A percentile compares a stretch with the other conserved stretches of the same genome.
phyloP scores from a whole-genome alignment of 2,329 filamentous ascomycete genomes.

The Stenocarpella maydis region DNA sequence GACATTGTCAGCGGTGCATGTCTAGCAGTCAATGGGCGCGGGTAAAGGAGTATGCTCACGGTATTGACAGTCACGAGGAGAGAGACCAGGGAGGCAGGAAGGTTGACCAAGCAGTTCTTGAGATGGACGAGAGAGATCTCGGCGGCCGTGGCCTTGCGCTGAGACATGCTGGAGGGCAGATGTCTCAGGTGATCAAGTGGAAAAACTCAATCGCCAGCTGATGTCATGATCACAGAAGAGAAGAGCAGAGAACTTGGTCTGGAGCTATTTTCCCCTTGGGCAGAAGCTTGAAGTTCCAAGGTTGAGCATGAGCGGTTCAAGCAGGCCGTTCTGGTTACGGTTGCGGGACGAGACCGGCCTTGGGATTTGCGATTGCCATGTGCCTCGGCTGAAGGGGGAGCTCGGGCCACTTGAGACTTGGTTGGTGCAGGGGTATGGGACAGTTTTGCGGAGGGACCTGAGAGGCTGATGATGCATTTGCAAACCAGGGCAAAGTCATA shows the following conservation, averaged over 20 bases:
- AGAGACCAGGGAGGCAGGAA: slow-evolving; percentile 84
- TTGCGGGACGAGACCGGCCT: slow-evolving; percentile 11
- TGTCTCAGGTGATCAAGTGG: not conserved
- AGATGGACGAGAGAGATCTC: slow-evolving; percentile 87
- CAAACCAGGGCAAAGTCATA: not conserved
- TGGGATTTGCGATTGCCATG: slow-evolving; percentile 15
- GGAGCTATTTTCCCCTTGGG: not conserved
- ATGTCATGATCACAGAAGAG: not conserved
- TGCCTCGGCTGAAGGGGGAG: slow-evolving; percentile 18
- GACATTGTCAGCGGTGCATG: slow-evolving; percentile 37
- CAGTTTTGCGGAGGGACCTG: not conserved
- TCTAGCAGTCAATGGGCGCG: not conserved
- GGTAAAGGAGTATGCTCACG: slow-evolving; percentile 58
- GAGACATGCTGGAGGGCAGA: slow-evolving; percentile 43
- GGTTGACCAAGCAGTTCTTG: slow-evolving; percentile 94
- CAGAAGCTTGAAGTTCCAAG: not conserved
- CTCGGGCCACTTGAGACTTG: not conserved
- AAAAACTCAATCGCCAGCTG: not conserved
- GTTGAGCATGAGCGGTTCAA: not conserved
- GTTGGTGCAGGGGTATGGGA: not conserved
- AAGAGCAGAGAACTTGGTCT: not conserved
- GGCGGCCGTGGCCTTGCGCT: slow-evolving; percentile 67
- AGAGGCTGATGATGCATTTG: not conserved
- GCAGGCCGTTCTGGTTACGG: slow-evolving; percentile 19
- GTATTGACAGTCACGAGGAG: slow-evolving; percentile 90